These are phyloP conservation scores for Citrullus amarus DNA, from an alignment of 306 rosid genomes.

Conservation along the genomic window DNA sequence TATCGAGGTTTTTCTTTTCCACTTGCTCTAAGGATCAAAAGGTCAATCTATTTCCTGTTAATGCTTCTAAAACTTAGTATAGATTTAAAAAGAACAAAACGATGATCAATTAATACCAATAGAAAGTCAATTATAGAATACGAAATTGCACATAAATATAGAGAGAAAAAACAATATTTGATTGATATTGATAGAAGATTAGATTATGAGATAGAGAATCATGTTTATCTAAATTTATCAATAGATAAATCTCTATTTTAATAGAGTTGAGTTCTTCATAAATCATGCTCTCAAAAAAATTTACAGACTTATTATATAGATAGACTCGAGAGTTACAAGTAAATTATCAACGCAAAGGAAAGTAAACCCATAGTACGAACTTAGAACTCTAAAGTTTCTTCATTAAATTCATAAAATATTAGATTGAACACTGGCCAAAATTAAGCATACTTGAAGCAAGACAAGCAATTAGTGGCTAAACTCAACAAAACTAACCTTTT, in stretches of 20 bases:
- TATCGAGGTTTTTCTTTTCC: no score
- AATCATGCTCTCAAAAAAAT: no score
- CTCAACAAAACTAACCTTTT: not conserved
- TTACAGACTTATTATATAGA: no score
- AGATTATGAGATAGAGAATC: not conserved
- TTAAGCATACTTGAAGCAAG: no score
- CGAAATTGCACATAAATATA: not conserved
- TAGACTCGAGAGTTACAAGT: not conserved
- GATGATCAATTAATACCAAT: not conserved
- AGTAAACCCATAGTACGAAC: not conserved
- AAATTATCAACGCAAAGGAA: not conserved
- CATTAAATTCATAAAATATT: not conserved
- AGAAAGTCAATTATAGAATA: not conserved
- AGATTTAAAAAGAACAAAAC: not conserved
- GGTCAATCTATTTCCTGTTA: not conserved
- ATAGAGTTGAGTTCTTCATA: not conserved
- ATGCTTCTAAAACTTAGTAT: not conserved
- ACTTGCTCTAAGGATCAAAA: no score
- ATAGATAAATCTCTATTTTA: not conserved
- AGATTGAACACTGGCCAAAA: no score
- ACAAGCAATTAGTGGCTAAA: no score
- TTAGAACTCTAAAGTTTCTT: not conserved
- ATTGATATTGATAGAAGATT: not conserved
- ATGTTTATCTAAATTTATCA: not conserved
- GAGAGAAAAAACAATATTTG: not conserved